These are phyloP conservation scores for Cystofilobasidium macerans DNA, from an alignment of 768 basidiomycete species.

Conservation along the genomic window DNA sequence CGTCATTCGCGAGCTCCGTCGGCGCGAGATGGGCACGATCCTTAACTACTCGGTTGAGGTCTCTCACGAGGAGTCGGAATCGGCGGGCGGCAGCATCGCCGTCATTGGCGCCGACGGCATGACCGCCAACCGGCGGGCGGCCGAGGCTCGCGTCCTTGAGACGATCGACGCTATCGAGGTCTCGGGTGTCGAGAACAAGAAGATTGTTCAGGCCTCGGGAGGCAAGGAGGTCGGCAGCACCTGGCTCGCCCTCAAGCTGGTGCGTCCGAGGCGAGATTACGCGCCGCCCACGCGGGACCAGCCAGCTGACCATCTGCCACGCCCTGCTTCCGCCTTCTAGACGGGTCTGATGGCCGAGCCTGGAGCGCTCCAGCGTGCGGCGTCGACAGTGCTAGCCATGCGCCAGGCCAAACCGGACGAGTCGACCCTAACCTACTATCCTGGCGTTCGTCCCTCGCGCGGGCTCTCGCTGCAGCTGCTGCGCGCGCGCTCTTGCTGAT, in stretches of 20 bases:
- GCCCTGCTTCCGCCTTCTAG: conserved; percentile 16
- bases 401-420: conserved; percentile 31
- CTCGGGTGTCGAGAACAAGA: conserved; percentile 48
- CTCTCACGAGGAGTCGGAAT: conserved; percentile 46
- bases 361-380: conserved; percentile 35
- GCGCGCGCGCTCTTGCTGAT: not conserved
- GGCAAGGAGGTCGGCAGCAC: conserved; percentile 42
- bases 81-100: not conserved
- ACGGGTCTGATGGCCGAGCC: conserved; percentile 37
- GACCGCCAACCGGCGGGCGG: conserved; percentile 32
- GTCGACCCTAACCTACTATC: conserved; percentile 27
- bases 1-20: conserved; percentile 52
- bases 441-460: conserved; percentile 11
- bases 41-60: conserved; percentile 82
- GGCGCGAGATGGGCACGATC: conserved; percentile 59
- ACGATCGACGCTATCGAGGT: conserved; percentile 65
- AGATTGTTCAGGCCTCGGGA: conserved; percentile 51
- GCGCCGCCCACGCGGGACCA: not conserved
- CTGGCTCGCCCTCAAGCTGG: conserved; percentile 78
- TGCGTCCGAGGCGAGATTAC: conserved; percentile 36
- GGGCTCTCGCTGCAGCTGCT: not conserved
- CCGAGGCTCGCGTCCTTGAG: conserved; percentile 55
- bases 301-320: not conserved
- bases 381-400: conserved; percentile 36
- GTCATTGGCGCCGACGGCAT: conserved; percentile 25